A percentile compares a stretch with the other conserved stretches of the same genome.
These are phyloP conservation scores for Botrytis byssoidea DNA, from an alignment of 2,329 filamentous ascomycete genomes.

Conservation along the genomic window DNA sequence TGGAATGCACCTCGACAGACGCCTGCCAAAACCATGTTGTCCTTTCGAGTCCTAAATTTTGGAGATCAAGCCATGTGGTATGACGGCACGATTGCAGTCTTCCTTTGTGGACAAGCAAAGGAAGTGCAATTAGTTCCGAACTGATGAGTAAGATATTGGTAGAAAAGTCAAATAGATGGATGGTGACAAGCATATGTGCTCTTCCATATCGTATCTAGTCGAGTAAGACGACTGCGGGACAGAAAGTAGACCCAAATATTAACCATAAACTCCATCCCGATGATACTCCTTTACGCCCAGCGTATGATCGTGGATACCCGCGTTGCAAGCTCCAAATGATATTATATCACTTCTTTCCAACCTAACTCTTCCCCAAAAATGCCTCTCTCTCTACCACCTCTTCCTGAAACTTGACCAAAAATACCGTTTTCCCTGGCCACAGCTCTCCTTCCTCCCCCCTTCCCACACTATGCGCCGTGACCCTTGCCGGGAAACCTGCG, in stretches of 20 bases:
- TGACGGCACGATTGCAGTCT: background rate
- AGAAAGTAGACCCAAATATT: background rate
- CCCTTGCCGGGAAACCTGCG: conserved; percentile 81
- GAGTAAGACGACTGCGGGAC: background rate
- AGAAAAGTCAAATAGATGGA: background rate
- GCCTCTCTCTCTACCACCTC: conserved; percentile 90
- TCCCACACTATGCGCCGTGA: conserved; percentile 81
- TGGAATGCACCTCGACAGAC: background rate
- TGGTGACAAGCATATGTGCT: background rate
- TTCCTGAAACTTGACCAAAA: conserved; percentile 87
- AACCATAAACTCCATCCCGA: conserved; percentile 1
- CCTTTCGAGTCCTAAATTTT: background rate
- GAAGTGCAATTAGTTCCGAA: background rate
- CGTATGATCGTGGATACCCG: background rate
- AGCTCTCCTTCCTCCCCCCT: conserved; percentile 64
- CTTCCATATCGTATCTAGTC: conserved; percentile 2
- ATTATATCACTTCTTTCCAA: background rate
- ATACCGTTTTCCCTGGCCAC: conserved; percentile 96
- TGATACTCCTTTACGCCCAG: conserved; percentile 4
- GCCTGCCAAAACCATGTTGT: background rate
- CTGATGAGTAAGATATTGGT: background rate
- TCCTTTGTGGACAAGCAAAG: background rate
- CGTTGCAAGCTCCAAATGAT: conserved; percentile 1
- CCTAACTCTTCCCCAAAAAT: conserved; percentile 61
- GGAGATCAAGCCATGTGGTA: background rate